Base-by-base conservation (phyloP, 139 green algal species). In the Volvox reticuliferus region DNA sequence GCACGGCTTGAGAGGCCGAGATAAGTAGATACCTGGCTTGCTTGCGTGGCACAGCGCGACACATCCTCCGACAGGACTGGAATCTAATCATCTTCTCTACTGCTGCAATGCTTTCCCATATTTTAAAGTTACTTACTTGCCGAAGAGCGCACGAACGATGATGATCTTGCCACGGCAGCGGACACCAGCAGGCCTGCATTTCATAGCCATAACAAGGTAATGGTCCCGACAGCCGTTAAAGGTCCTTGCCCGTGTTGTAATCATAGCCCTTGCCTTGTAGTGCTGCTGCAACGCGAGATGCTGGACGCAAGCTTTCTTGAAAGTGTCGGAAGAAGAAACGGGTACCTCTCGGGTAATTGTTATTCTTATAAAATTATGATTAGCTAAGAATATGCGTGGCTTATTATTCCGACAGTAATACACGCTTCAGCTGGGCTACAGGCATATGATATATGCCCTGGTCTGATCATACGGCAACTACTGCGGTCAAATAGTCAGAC, bases 1-100 rank as follows among this genome's bases (percentile, higher is more conserved):
- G 62, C 6, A 28, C 65, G 65, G 65, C 65, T 12, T 12, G 24
- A 5, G 65, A 28, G 21, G 65, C 24, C 2, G 65, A 28, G 2
- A 73, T 24, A 73, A 9, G 21, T 28, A 73, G 12, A 73, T 73
- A 73, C 65, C 44, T 73, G 35, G 19, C 16, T 16, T 76, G 81
- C 81, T 87, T 76, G 61, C 81, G 81, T 87, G 81, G 81, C 78
- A 68, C 37, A 36, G 35, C 12, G n/a, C 19, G 20, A 86, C 75
- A 81, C 17, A 30, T 81, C 79, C 79, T 85, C 79, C 37, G 18
- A 85, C 79, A 82, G 18, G 16, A 1, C 44, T 26, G 37, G 22
- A 33, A 76, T 19, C 55, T 37, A 18, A 19, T 12, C 3, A 26
- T 75, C 14, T 26, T 12, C 12, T 32, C 67, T 12, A 12, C 67